These are phyloP conservation scores for Clonostachys rosea DNA, from an alignment of 2,329 filamentous ascomycete species.

Conservation along the genomic window DNA sequence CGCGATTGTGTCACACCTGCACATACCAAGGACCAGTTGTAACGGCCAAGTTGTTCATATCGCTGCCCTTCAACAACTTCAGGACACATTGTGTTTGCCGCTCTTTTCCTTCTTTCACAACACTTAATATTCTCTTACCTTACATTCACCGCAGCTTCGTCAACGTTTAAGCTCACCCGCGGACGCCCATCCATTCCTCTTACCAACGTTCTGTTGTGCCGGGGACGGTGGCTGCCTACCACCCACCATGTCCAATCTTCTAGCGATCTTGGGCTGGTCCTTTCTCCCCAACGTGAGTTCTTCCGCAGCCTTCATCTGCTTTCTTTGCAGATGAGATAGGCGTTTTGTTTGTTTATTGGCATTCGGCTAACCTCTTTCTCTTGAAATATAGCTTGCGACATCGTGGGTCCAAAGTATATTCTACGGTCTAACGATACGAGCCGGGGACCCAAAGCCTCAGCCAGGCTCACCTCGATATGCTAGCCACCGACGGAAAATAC, in stretches of 20 bases:
- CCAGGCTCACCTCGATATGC: slow-evolving; percentile 65
- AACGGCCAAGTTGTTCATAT: too few species aligned
- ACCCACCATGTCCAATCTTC: slow-evolving; percentile 40
- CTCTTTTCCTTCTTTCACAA: too few species aligned
- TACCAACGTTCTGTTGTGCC: neutral
- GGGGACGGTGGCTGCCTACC: slow-evolving; percentile 3
- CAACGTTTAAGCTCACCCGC: neutral
- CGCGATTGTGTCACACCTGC: too few species aligned
- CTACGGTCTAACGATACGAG: slow-evolving; percentile 85
- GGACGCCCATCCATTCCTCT: neutral
- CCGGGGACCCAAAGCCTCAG: slow-evolving; percentile 74
- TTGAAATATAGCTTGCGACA: slow-evolving; percentile 61
- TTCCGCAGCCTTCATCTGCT: neutral
- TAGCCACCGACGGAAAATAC: slow-evolving; percentile 75
- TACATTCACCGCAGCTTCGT: too few species aligned
- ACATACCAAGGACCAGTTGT: too few species aligned
- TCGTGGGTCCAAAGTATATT: slow-evolving; percentile 74
- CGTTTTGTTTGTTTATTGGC: neutral
- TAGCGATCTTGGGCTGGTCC: slow-evolving; percentile 52
- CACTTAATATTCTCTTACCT: too few species aligned
- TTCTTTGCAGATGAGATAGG: neutral
- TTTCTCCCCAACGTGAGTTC: slow-evolving; percentile 45
- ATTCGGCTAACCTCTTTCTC: slow-evolving; percentile 6
- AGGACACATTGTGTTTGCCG: neutral
- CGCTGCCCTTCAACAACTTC: neutral